Percentiles rank a stretch among this genome's conserved stretches.
Evolutionary conservation across 768 basidiomycete genomes (phyloP).

Genomic region (Arthromyces matolae): DNA sequence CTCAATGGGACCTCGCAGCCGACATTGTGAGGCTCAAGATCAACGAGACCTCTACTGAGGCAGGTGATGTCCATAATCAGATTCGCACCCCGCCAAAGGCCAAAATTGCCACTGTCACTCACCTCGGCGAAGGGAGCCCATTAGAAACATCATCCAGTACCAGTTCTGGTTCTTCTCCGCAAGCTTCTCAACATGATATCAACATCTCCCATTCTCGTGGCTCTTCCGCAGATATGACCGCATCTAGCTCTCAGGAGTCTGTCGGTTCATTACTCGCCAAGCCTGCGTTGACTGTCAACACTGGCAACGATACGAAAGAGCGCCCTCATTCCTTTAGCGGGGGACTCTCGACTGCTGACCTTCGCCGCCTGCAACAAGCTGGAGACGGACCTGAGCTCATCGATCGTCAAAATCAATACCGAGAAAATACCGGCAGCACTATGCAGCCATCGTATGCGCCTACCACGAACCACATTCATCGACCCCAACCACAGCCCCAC

Average conservation of each 20-base stretch:
- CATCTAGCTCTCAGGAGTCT: conserved; percentile 57
- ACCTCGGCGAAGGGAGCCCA: conserved; percentile 64
- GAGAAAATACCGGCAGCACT: conserved; percentile 37
- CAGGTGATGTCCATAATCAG: conserved; percentile 48
- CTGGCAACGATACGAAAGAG: conserved; percentile 60
- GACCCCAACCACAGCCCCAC: conserved; percentile 44
- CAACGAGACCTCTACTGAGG: conserved; percentile 46
- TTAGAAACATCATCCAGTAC: conserved; percentile 69
- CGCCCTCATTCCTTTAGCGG: conserved; percentile 82
- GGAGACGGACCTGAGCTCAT: conserved; percentile 41
- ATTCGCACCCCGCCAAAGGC: conserved; percentile 69
- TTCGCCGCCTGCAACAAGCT: conserved; percentile 71
- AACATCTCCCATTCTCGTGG: conserved; percentile 73
- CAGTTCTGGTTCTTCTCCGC: conserved; percentile 72
- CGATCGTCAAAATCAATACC: conserved; percentile 45
- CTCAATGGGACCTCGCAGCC: conserved; percentile 70
- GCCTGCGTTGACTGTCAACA: conserved; percentile 50
- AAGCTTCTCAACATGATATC: conserved; percentile 62
- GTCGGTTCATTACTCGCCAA: conserved; percentile 50
- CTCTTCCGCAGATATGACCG: conserved; percentile 75
- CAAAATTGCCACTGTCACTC: conserved; percentile 52
- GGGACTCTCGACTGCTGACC: conserved; percentile 67
- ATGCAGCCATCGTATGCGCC: conserved; percentile 66
- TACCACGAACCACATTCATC: conserved; percentile 52
- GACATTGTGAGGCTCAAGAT: conserved; percentile 73